These are phyloP conservation scores for Plasmopara muralis DNA, from an alignment of 352 stramenopile genomes.

Conservation along the genomic window DNA sequence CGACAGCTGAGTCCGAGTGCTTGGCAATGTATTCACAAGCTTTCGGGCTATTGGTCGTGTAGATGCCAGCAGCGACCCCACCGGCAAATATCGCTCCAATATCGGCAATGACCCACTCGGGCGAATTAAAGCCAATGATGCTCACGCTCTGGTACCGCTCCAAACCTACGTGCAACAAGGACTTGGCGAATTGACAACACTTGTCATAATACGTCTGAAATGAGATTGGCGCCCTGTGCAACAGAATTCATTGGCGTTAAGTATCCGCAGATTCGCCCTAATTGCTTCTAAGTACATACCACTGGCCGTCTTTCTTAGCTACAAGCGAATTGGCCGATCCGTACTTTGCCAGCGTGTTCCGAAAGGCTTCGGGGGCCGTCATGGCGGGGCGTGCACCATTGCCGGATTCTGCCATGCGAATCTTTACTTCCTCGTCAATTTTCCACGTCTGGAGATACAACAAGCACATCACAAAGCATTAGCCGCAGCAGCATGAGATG, in stretches of 20 bases:
- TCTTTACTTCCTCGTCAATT: conserved; percentile 77
- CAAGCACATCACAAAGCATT: neutral
- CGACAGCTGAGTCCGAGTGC: conserved; percentile 89
- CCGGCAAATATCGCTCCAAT: conserved; percentile 91
- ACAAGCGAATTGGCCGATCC: conserved; percentile 52
- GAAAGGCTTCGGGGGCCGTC: conserved; percentile 55
- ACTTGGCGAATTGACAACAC: conserved; percentile 72
- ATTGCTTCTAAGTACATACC: conserved; percentile 26
- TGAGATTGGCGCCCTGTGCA: conserved; percentile 44
- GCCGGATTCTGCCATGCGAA: conserved; percentile 55
- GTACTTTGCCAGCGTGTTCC: conserved; percentile 48
- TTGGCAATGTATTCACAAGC: conserved; percentile 91
- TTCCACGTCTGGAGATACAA: conserved; percentile 57
- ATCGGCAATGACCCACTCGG: conserved; percentile 91
- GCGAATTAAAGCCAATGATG: conserved; percentile 90
- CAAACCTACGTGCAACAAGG: conserved; percentile 60
- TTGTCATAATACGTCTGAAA: conserved; percentile 79
- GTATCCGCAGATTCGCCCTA: neutral
- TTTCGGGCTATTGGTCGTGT: conserved; percentile 91
- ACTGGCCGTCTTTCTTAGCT: conserved; percentile 67
- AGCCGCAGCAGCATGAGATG: no score
- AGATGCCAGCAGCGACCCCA: conserved; percentile 91
- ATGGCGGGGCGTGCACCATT: conserved; percentile 33
- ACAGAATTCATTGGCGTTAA: neutral
- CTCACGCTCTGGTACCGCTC: conserved; percentile 71